Percentiles rank a stretch among this genome's conserved stretches.
Conservation (phyloP, 176 grass and related monocot species). For the Panicum miliaceum region DNA sequence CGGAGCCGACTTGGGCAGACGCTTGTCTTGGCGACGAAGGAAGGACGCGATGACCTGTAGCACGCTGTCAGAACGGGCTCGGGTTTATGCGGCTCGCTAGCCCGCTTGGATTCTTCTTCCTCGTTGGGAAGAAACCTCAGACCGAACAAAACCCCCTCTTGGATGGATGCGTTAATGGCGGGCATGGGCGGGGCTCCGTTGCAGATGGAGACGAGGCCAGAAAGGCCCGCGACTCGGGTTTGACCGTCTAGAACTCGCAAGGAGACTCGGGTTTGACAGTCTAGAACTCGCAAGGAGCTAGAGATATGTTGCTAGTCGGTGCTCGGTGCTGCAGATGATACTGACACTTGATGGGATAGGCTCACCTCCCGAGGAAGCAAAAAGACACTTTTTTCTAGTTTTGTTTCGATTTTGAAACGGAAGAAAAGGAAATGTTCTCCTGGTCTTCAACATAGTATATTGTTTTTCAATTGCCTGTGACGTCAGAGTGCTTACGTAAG, state of each 20-base stretch:
- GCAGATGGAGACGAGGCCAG: not conserved
- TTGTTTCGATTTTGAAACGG: no score
- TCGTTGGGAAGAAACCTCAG: not conserved
- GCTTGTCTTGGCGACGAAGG: constrained; percentile 33
- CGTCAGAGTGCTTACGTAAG: not conserved
- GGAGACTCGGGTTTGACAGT: constrained; percentile 18
- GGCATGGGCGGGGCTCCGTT: not conserved
- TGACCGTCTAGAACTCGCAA: not conserved
- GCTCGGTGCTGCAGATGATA: no score
- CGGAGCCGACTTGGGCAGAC: constrained; percentile 13
- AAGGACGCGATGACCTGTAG: constrained; percentile 9
- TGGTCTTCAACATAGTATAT: not conserved
- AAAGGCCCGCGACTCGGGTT: not conserved
- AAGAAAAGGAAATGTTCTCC: not conserved
- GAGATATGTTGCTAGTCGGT: not conserved
- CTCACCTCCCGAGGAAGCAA: no score
- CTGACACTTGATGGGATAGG: no score
- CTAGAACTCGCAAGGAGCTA: not conserved
- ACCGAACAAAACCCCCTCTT: not conserved
- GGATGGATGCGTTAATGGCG: not conserved
- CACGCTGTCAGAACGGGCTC: not conserved
- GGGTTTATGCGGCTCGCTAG: not conserved
- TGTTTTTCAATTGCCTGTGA: not conserved
- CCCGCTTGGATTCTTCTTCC: constrained; percentile 8
- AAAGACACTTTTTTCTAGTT: no score